These are phyloP conservation scores for Saccharomycopsis crataegensis DNA, from an alignment of 1,139 yeast genomes.

Conservation along the genomic window DNA sequence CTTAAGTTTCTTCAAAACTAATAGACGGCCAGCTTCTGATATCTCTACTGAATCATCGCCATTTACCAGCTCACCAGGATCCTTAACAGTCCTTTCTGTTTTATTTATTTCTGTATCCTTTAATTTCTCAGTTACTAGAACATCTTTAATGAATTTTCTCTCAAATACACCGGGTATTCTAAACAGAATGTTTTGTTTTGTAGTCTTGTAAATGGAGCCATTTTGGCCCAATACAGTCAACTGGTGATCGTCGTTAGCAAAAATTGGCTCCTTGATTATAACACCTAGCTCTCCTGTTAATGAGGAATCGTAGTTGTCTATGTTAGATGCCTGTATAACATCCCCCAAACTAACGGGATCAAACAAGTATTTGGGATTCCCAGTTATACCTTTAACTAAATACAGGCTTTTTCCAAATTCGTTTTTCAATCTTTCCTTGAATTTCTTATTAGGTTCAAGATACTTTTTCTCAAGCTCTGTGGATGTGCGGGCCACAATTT, in stretches of 20 bases:
- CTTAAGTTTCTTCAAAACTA: constrained; percentile 23
- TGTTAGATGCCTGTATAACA: constrained; percentile 2
- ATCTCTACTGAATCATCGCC: constrained; percentile 27
- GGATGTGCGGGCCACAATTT: not conserved
- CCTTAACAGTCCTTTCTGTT: constrained; percentile 23
- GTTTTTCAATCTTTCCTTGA: not conserved
- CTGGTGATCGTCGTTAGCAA: constrained; percentile 34
- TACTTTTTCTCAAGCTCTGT: not conserved
- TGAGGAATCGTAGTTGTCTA: not conserved
- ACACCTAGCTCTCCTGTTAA: constrained; percentile 29
- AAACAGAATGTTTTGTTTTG: constrained; percentile 38
- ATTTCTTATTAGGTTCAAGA: not conserved
- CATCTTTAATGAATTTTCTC: constrained; percentile 21
- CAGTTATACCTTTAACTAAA: not conserved
- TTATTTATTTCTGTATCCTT: constrained; percentile 5
- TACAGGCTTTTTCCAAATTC: not conserved
- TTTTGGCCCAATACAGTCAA: constrained; percentile 49
- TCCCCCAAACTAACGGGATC: constrained; percentile 5
- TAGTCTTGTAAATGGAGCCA: constrained; percentile 49
- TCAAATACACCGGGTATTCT: constrained; percentile 48
- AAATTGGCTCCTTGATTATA: constrained; percentile 36
- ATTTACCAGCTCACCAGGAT: constrained; percentile 19
- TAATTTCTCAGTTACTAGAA: constrained; percentile 24
- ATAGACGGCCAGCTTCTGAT: constrained; percentile 25
- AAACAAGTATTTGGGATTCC: constrained; percentile 3